phyloP scores from a whole-genome alignment of 345 rosid genomes.

The Ceriops zippeliana region DNA sequence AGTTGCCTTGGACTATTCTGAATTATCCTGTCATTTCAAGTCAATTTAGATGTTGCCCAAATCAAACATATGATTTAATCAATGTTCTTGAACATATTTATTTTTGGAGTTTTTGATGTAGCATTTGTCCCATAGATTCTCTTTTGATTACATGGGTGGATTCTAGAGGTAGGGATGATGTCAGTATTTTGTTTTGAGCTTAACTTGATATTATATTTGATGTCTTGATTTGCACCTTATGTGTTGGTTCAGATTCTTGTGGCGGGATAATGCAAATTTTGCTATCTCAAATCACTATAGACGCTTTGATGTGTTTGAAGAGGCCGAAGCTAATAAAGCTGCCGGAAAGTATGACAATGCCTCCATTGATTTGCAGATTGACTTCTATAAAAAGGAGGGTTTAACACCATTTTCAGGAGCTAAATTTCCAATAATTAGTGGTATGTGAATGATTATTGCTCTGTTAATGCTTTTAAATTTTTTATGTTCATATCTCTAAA shows the following conservation, averaged over 20 bases:
- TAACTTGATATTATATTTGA: not conserved
- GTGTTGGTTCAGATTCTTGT: slow-evolving; percentile 54
- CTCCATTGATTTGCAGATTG: slow-evolving; percentile 72
- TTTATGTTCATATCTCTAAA: slow-evolving; percentile 2
- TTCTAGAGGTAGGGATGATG: not conserved
- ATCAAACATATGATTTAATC: not conserved
- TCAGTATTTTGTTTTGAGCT: not conserved
- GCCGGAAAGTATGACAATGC: slow-evolving; percentile 76
- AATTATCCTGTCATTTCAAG: slow-evolving; percentile 1
- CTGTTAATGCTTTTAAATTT: not conserved
- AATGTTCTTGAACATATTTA: not conserved
- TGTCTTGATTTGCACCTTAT: not conserved
- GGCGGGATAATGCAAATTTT: slow-evolving; percentile 70
- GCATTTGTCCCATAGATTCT: not conserved
- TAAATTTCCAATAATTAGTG: slow-evolving; percentile 89
- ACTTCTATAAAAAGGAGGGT: slow-evolving; percentile 77
- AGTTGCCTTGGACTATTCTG: not conserved
- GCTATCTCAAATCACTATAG: slow-evolving; percentile 82
- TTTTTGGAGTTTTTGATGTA: not conserved
- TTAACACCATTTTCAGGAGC: slow-evolving; percentile 65
- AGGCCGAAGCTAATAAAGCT: slow-evolving; percentile 92
- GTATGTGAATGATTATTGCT: slow-evolving; percentile 31
- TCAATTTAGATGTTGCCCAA: not conserved
- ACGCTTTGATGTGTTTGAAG: slow-evolving; percentile 80
- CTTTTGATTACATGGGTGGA: not conserved